Conservation (phyloP, 805 yeast genomes). For the Zygoascus bituminiphila region DNA sequence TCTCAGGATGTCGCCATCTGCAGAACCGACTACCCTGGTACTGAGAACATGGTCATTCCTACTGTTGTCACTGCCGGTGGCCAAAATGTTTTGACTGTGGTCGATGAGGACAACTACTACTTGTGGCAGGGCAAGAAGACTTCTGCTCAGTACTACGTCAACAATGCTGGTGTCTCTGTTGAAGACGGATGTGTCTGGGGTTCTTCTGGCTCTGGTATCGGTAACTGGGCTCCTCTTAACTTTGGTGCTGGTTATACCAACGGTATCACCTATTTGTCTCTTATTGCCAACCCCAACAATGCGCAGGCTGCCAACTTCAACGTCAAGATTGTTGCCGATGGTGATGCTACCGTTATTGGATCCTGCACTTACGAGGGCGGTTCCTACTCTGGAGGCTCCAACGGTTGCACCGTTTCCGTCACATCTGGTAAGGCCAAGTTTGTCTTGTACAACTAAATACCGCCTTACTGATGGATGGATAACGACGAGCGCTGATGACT, state of each 20-base stretch:
- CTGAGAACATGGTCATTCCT: slow-evolving; percentile 97
- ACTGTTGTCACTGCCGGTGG: slow-evolving; percentile 69
- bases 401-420: slow-evolving; percentile 93
- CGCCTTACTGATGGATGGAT: not conserved
- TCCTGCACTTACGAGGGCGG: slow-evolving; percentile 78
- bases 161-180: slow-evolving; percentile 86
- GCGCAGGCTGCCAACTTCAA: slow-evolving; percentile 56
- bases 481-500: not conserved
- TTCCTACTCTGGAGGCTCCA: slow-evolving; percentile 59
- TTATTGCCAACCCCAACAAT: slow-evolving; percentile 95
- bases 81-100: slow-evolving; percentile 63
- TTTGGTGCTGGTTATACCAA: slow-evolving; percentile 82
- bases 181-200: slow-evolving; percentile 97
- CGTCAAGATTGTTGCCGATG: slow-evolving; percentile 69
- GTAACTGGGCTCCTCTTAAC: slow-evolving; percentile 98
- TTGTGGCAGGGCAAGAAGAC: slow-evolving; percentile 74
- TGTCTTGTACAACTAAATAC: slow-evolving; percentile 49
- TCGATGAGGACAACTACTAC: slow-evolving; percentile 70
- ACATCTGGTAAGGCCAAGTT: slow-evolving; percentile 75
- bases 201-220: slow-evolving; percentile 62
- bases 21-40: slow-evolving; percentile 99
- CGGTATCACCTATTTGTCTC: slow-evolving; percentile 72
- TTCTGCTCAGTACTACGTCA: slow-evolving; percentile 94
- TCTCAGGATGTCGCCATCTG: slow-evolving; percentile 73
- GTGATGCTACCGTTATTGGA: slow-evolving; percentile 57